Base-by-base conservation (phyloP, 2,329 filamentous ascomycete species). In the Geosmithia flava region DNA sequence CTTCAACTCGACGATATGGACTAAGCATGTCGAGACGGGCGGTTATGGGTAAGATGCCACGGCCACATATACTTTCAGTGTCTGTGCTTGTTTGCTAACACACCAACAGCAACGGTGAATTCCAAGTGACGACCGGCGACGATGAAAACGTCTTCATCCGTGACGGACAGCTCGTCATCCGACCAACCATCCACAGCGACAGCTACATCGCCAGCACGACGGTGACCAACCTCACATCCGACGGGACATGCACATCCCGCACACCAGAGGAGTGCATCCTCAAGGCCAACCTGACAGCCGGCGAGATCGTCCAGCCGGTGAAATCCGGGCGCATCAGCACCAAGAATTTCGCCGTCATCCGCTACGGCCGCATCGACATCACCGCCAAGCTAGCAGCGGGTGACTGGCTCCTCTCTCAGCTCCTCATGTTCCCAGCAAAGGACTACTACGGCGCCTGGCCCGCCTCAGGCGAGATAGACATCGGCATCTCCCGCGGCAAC, bases 371-470 rank as follows among this genome's bases (percentile, higher is more conserved):
- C 43, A 68, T 78, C 30, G 75, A 79, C 54, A 71, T 79, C 7
- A 66, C 69, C 3, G 75, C 75, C 17, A 70, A 72, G 50, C 56
- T 78, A 53, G 72, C 75, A 7, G 59, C 58, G 33, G 74, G 75
- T 4, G 71, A 77, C 55, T 78, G 75, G 75, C 57, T 78, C 20
- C 77, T 74, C 74, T 73, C 63, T 52, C 33, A 70, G 69, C 41
- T 67, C 69, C 44, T 67, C 65, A 54, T 48, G 51, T 52, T 48
- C 13, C 20, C 33, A 13, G 41, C 42, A 7, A 11, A 42, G 40
- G 40, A 42, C 20, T 42, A 20, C 3, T 77, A 77, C 53, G 74
- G 74, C 29, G 53, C 54, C 10, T 78, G 74, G 74, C 74, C 74
- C 7, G 58, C 61, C 23, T 70, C 66, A 50, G 74, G 74, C 20